Conservation (phyloP, 1,139 yeast species). For the Blastobotrys proliferans region DNA sequence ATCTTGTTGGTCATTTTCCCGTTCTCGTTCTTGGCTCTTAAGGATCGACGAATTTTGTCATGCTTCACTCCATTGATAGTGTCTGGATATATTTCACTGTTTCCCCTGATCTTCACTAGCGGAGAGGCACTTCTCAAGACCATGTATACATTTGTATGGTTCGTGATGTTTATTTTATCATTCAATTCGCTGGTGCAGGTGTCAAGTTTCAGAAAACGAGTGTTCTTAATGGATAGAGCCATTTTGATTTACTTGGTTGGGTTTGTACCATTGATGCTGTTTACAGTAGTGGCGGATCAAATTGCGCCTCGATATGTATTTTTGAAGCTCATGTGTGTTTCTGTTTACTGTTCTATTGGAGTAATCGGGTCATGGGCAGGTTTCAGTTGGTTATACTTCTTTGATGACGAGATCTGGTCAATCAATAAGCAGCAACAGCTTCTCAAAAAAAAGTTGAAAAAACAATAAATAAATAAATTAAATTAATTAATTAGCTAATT, state of each 20-base stretch:
- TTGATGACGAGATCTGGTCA: slow-evolving; percentile 37
- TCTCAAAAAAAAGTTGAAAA: not conserved
- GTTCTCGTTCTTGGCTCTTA: slow-evolving; percentile 67
- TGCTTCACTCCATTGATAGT: slow-evolving; percentile 59
- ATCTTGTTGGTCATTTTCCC: slow-evolving; percentile 87
- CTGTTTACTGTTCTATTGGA: slow-evolving; percentile 85
- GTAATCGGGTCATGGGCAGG: slow-evolving; percentile 86
- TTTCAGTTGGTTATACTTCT: slow-evolving; percentile 80
- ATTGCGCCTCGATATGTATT: slow-evolving; percentile 51
- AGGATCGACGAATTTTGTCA: slow-evolving; percentile 62
- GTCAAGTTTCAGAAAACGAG: slow-evolving; percentile 48
- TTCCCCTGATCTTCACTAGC: slow-evolving; percentile 81
- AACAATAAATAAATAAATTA: not conserved
- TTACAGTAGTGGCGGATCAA: slow-evolving; percentile 55
- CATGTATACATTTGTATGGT: slow-evolving; percentile 82
- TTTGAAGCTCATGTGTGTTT: slow-evolving; percentile 71
- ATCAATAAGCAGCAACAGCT: no score
- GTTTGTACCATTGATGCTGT: slow-evolving; percentile 59
- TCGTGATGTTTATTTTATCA: slow-evolving; percentile 68
- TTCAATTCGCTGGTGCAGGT: slow-evolving; percentile 62
- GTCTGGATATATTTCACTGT: slow-evolving; percentile 82
- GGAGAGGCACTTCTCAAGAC: slow-evolving; percentile 76
- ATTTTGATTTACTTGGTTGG: slow-evolving; percentile 65
- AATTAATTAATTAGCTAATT: not conserved
- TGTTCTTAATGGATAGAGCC: slow-evolving; percentile 67